Conservation (phyloP, 2,329 filamentous ascomycete species). For the Ceratocystis eucalypticola region DNA sequence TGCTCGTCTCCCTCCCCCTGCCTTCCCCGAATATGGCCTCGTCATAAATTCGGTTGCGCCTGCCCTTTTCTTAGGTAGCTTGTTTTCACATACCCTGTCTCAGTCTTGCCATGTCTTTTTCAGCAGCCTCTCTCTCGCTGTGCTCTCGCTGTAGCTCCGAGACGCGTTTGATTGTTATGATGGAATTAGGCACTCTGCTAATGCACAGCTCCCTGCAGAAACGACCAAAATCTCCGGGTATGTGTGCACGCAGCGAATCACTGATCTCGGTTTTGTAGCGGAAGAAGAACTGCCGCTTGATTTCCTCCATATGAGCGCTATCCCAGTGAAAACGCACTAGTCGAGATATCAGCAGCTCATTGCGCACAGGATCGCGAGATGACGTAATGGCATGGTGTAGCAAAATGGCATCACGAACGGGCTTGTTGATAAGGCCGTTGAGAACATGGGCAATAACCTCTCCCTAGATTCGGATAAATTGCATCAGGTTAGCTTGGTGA, state of each 20-base stretch:
- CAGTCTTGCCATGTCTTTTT: not conserved
- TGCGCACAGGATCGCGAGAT: conserved; percentile 55
- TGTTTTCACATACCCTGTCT: conserved; percentile 2
- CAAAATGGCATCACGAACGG: conserved; percentile 81
- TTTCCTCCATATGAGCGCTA: conserved; percentile 58
- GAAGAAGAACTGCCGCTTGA: conserved; percentile 67
- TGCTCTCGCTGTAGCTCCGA: conserved; percentile 19
- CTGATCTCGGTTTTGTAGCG: conserved; percentile 64
- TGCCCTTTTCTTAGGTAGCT: not conserved
- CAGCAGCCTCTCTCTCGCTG: conserved; percentile 12
- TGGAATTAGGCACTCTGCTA: conserved; percentile 45
- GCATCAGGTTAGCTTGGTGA: conserved; percentile 17
- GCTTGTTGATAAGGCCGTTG: conserved; percentile 91
- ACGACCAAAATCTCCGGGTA: conserved; percentile 60
- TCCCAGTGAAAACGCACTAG: conserved; percentile 92
- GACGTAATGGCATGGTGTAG: conserved; percentile 78
- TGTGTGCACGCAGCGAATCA: conserved; percentile 64
- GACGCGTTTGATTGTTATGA: conserved; percentile 37
- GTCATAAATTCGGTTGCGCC: not conserved
- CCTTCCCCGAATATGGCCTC: too few relatives aligned
- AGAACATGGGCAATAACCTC: conserved; percentile 90
- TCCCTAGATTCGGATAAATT: conserved; percentile 43
- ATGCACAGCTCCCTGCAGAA: conserved; percentile 63
- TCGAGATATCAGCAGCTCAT: conserved; percentile 75
- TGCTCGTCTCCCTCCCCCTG: too few relatives aligned